Conservation (phyloP, 2,329 filamentous ascomycete genomes). For the Xylaria digitata region DNA sequence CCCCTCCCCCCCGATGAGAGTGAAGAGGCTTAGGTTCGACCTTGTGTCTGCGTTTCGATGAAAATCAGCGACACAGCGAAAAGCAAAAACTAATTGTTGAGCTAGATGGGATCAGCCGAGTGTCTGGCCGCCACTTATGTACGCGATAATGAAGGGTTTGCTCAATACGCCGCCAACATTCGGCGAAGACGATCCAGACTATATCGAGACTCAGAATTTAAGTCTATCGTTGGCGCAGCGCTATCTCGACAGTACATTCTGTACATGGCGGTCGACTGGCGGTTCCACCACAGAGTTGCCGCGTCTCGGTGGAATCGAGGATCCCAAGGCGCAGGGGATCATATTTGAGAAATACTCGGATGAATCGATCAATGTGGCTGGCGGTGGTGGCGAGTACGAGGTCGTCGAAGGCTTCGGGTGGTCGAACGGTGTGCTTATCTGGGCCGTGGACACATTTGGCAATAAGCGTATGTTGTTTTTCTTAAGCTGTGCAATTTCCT, state of each 20-base stretch:
- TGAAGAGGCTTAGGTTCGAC: not conserved
- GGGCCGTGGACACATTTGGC: slow-evolving; percentile 72
- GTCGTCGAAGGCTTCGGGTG: slow-evolving; percentile 78
- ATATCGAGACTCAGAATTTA: slow-evolving; percentile 64
- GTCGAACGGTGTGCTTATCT: slow-evolving; percentile 76
- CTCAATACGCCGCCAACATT: slow-evolving; percentile 69
- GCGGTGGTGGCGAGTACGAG: slow-evolving; percentile 74
- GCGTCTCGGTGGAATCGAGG: slow-evolving; percentile 59
- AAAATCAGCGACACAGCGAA: not conserved
- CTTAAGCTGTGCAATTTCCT: not conserved
- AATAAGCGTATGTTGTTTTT: slow-evolving; percentile 51
- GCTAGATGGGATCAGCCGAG: slow-evolving; percentile 73
- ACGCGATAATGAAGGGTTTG: slow-evolving; percentile 71
- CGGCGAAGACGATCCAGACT: slow-evolving; percentile 64
- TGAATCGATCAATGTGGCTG: slow-evolving; percentile 68
- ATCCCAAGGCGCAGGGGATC: slow-evolving; percentile 60
- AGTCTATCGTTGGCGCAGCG: slow-evolving; percentile 71
- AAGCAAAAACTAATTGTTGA: slow-evolving; percentile 13
- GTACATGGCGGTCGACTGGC: slow-evolving; percentile 76
- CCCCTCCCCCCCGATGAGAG: not conserved
- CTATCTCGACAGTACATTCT: slow-evolving; percentile 75
- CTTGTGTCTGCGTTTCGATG: not conserved
- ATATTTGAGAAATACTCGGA: slow-evolving; percentile 79
- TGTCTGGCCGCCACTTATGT: slow-evolving; percentile 75
- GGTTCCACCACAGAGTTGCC: slow-evolving; percentile 66